Conservation (phyloP, 1,284 basidiomycete genomes). For the Anthracocystis walkeri region DNA sequence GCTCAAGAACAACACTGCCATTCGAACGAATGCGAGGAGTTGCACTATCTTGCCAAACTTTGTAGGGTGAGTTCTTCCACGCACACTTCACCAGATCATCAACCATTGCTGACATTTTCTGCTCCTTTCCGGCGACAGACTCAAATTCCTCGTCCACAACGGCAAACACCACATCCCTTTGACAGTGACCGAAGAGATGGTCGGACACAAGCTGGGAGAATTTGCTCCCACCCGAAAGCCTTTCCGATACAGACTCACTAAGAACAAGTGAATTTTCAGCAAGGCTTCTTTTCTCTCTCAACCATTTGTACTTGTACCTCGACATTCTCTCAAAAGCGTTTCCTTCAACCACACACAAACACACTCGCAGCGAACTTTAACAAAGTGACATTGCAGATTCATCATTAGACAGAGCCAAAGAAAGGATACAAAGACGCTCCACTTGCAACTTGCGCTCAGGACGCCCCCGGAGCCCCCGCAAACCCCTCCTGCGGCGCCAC, state of each 20-base stretch:
- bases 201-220: conserved; percentile 96
- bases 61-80: conserved; percentile 58
- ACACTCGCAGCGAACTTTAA: background rate
- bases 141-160: conserved; percentile 92
- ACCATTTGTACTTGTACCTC: conserved; percentile 45
- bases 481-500: conserved; percentile 28
- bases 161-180: conserved; percentile 91
- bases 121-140: conserved; percentile 51
- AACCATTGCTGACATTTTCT: background rate
- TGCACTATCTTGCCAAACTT: conserved; percentile 87
- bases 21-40: conserved; percentile 87
- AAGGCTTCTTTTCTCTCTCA: background rate
- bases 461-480: conserved; percentile 31
- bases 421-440: too few relatives aligned
- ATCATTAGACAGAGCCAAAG: too few relatives aligned
- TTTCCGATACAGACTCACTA: conserved; percentile 69
- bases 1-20: conserved; percentile 83
- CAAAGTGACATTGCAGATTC: too few relatives aligned
- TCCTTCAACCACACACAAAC: background rate
- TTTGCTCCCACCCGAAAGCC: conserved; percentile 85
- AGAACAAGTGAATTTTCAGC: conserved; percentile 53
- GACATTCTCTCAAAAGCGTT: conserved; percentile 4
- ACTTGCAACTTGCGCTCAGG: background rate
- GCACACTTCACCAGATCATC: background rate
- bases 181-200: conserved; percentile 93